Evolutionary conservation across 805 yeast genomes (phyloP).

Genomic region (Blastobotrys robertii): DNA sequence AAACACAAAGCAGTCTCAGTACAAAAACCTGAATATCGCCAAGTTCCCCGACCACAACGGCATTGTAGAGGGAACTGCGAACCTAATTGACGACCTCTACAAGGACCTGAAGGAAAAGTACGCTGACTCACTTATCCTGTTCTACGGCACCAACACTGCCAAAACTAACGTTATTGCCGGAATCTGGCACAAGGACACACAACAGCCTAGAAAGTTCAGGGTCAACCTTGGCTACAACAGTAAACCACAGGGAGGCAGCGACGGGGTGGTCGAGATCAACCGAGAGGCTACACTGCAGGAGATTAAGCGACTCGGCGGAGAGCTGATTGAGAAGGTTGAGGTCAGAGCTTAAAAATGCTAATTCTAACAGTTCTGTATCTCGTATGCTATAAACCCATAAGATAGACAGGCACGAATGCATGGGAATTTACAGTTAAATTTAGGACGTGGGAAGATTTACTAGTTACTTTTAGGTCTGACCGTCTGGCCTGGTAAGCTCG

Average conservation of each 20-base stretch:
- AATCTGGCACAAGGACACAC: constrained; percentile 59
- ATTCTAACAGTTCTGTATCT: too few species aligned
- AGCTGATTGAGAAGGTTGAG: constrained; percentile 17
- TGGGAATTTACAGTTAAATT: too few species aligned
- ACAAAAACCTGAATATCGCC: constrained; percentile 33
- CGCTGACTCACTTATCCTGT: constrained; percentile 60
- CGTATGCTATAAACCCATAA: too few species aligned
- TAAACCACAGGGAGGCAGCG: constrained; percentile 44
- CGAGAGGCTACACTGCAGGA: constrained; percentile 66
- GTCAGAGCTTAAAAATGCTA: neutral
- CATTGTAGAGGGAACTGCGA: constrained; percentile 38
- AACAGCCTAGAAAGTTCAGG: constrained; percentile 57
- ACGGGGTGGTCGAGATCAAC: constrained; percentile 49
- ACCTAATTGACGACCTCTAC: constrained; percentile 51
- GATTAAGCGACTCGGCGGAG: constrained; percentile 38
- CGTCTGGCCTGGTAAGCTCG: too few species aligned
- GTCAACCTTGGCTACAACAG: constrained; percentile 71
- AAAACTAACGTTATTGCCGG: constrained; percentile 55
- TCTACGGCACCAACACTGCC: constrained; percentile 36
- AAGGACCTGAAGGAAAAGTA: constrained; percentile 54
- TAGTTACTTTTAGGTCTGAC: too few species aligned
- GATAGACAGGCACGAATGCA: too few species aligned
- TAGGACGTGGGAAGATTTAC: too few species aligned
- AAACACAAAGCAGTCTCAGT: constrained; percentile 27
- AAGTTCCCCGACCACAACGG: constrained; percentile 28